A percentile compares a stretch with the other conserved stretches of the same genome.
Conservation (phyloP, 2,329 filamentous ascomycete genomes). For the Calonectria pteridis region DNA sequence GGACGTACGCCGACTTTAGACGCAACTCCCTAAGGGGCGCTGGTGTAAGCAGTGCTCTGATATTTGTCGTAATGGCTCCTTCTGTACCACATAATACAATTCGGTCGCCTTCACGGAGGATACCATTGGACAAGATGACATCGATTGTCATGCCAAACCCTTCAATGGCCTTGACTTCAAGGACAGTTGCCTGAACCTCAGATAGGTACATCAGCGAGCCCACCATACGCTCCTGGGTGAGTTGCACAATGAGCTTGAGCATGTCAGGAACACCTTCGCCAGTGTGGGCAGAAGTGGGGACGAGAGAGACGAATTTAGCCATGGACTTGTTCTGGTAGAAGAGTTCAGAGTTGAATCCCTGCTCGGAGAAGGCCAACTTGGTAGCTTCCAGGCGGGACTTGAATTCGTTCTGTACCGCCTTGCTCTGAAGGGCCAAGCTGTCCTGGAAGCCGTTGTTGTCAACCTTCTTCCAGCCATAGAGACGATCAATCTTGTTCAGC, state of each 20-base stretch:
- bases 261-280: slow-evolving; percentile 99
- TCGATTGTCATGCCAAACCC: slow-evolving; percentile 99
- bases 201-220: slow-evolving; percentile 98
- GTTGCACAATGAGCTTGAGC: slow-evolving; percentile 91
- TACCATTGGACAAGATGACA: slow-evolving; percentile 95
- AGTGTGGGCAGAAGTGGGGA: slow-evolving; percentile 97
- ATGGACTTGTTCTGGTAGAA: slow-evolving; percentile 99
- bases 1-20: slow-evolving; percentile 95
- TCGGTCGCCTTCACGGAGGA: slow-evolving; percentile 92
- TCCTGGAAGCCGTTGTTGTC: slow-evolving; percentile 99
- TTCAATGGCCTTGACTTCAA: slow-evolving; percentile 99
- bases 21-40: slow-evolving; percentile 93
- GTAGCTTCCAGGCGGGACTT: slow-evolving; percentile 89
- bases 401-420: slow-evolving; percentile 95
- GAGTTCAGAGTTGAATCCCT: slow-evolving; percentile 97
- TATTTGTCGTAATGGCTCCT: slow-evolving; percentile 93
- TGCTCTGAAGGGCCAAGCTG: slow-evolving; percentile 89
- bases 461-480: slow-evolving; percentile 98
- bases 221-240: slow-evolving; percentile 98
- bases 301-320: slow-evolving; percentile 93
- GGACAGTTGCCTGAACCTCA: slow-evolving; percentile 96
- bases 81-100: slow-evolving; percentile 98
- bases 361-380: slow-evolving; percentile 93
- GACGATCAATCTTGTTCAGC: slow-evolving; percentile 99
- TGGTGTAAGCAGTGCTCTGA: slow-evolving; percentile 92